These are phyloP conservation scores for Colletotrichum ledebouriae DNA, from an alignment of 2,329 filamentous ascomycete species.

Conservation along the genomic window DNA sequence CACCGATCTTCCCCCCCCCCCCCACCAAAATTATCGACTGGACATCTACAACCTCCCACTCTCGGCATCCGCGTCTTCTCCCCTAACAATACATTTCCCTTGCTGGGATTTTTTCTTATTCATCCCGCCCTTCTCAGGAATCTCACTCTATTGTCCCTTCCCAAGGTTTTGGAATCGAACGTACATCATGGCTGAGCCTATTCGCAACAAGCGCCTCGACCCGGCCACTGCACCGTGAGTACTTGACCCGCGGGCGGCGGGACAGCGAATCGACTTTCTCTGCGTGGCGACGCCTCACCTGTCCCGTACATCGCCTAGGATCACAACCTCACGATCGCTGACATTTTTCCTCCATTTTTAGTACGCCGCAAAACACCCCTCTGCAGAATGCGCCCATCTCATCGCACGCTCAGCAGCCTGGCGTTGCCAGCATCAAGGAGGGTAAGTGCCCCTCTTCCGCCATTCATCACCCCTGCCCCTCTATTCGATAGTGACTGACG, in stretches of 20 bases:
- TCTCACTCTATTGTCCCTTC: conserved; percentile 21
- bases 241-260: conserved; percentile 23
- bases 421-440: conserved; percentile 95
- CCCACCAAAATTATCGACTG: conserved; percentile 43
- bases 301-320: conserved; percentile 25
- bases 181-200: conserved; percentile 71
- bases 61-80: conserved; percentile 27
- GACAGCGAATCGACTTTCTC: not conserved
- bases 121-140: conserved; percentile 17
- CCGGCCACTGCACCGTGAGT: conserved; percentile 71
- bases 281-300: conserved; percentile 42
- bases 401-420: conserved; percentile 95
- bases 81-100: conserved; percentile 28
- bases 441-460: conserved; percentile 70
- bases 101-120: conserved; percentile 11
- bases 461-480: conserved; percentile 14
- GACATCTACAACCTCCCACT: conserved; percentile 40
- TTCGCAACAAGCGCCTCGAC: conserved; percentile 73
- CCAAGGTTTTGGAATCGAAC: conserved; percentile 17
- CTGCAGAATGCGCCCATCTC: conserved; percentile 96
- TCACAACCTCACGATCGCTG: conserved; percentile 42
- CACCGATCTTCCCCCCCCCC: conserved; percentile 25
- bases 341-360: conserved; percentile 54
- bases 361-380: conserved; percentile 98
- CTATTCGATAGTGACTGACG: conserved; percentile 45